Base-by-base conservation (phyloP, 2,329 filamentous ascomycete species). In the Stromatinia cepivora region DNA sequence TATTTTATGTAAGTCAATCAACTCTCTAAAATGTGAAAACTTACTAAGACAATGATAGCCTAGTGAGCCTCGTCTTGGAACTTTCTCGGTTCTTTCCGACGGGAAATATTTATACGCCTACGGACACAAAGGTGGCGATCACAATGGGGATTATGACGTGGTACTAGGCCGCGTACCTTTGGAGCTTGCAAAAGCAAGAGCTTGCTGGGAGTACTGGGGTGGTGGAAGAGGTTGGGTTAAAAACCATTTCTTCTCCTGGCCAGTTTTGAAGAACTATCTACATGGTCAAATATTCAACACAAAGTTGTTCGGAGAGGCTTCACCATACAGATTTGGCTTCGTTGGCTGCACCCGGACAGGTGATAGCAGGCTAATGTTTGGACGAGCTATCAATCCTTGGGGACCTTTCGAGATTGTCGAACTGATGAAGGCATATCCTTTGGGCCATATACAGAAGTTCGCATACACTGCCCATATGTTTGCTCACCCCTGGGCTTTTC, bases 211-310 rank as follows among this genome's bases (percentile, higher is more conserved):
- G 61, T 75, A 57, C 25, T 69, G 67, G 67, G 62, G 62, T 8
- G 69, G 62, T 28, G 67, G 70, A 20, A 69, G 25, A 10, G 50
- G 42, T 15, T 75, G 70, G 72, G 56, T 52, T 20, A 39, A 50
- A 8, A 45, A 70, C 4, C 66, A 72, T 22, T 36, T 39, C 17
- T 45, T 59, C n/a, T 53, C 48, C 20, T 42, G 45, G n/a, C 54
- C 70, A 17, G 53, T 74, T 3, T 67, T 74, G 9, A 58, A 48
- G 22, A 63, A 66, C 34, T 71, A 72, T 52, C 67, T 71, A 45
- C 73, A 75, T 46, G 73, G 74, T 4, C 70, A 72, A 39, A 70
- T 75, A 15, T 72, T 73, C 34, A n/a, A 46, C 22, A 75, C 71
- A 4, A 69, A 71, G 2, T 65, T 75, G 39, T 75, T 75, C 34